Evolutionary conservation across 192 early-diverging fungal genomes (phyloP).

Genomic region (Coemansia sp.): DNA sequence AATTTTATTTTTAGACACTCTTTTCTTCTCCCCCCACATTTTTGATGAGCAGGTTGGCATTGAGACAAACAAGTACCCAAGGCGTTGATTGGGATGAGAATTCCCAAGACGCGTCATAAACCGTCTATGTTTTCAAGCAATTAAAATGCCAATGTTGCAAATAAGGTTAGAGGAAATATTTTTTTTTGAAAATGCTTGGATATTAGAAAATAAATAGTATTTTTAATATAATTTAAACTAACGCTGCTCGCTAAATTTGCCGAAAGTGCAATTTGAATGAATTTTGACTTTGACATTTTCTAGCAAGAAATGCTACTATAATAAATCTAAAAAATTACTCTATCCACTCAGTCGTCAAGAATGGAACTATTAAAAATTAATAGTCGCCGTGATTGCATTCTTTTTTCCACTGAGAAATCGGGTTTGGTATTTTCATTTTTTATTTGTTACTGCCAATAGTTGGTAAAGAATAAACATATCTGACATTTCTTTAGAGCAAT

Average conservation of each 20-base stretch:
- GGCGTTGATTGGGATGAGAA: not conserved
- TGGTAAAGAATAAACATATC: no score
- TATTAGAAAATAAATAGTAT: not conserved
- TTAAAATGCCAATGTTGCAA: not conserved
- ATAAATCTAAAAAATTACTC: not conserved
- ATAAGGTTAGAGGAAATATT: not conserved
- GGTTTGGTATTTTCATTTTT: slow-evolving; percentile 7
- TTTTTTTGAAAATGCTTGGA: no score
- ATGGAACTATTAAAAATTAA: not conserved
- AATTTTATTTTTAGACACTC: not conserved
- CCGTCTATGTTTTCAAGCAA: not conserved
- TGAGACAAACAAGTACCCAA: no score
- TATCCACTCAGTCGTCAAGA: not conserved
- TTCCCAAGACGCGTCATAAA: no score
- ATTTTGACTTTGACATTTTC: no score
- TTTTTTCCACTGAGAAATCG: not conserved
- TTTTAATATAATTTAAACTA: no score
- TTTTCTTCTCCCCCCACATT: not conserved
- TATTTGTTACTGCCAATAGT: slow-evolving; percentile 26
- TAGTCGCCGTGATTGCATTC: not conserved
- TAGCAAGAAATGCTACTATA: not conserved
- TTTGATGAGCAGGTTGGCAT: not conserved
- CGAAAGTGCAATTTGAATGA: no score
- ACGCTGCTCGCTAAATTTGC: no score
- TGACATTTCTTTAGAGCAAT: slow-evolving; percentile 18